Evolutionary conservation across 371 early-diverging fungal genomes (phyloP).

Genomic region (Sporodiniella umbellata): DNA sequence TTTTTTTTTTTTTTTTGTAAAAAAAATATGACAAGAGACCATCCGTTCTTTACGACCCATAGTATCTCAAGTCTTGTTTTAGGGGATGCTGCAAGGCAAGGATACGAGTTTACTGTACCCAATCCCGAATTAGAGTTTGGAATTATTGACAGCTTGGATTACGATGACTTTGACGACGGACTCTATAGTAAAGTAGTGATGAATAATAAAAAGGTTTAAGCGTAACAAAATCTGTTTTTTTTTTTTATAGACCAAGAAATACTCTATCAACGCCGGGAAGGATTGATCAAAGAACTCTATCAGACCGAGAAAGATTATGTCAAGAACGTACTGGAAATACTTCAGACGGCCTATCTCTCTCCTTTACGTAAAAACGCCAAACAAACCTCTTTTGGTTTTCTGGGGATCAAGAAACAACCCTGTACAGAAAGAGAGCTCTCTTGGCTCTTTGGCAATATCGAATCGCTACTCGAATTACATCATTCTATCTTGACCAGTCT

Average conservation of each 20-base stretch:
- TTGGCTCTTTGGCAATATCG: constrained; percentile 42
- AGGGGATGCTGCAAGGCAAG: not conserved
- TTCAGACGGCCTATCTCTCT: constrained; percentile 17
- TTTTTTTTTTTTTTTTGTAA: not conserved
- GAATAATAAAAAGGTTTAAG: too few species aligned
- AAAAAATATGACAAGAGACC: not conserved
- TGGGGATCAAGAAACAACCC: constrained; percentile 36
- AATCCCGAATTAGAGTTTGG: constrained; percentile 22
- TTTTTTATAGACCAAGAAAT: constrained; percentile 38
- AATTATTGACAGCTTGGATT: constrained; percentile 40
- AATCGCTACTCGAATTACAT: constrained; percentile 27
- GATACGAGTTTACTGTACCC: not conserved
- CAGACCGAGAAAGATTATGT: constrained; percentile 33
- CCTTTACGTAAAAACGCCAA: constrained; percentile 35
- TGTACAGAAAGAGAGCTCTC: constrained; percentile 42
- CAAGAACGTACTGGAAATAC: constrained; percentile 17
- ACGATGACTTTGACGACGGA: constrained; percentile 41
- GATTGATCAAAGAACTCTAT: constrained; percentile 30
- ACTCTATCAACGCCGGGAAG: constrained; percentile 33
- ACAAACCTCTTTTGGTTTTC: constrained; percentile 29
- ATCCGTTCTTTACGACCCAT: not conserved
- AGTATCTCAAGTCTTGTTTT: not conserved
- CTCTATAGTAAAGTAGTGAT: constrained; percentile 27
- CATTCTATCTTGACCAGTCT: constrained; percentile 17
- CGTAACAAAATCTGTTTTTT: too few species aligned